Base-by-base conservation (phyloP, 2,329 filamentous ascomycete genomes). In the Cercospora brassicicola region DNA sequence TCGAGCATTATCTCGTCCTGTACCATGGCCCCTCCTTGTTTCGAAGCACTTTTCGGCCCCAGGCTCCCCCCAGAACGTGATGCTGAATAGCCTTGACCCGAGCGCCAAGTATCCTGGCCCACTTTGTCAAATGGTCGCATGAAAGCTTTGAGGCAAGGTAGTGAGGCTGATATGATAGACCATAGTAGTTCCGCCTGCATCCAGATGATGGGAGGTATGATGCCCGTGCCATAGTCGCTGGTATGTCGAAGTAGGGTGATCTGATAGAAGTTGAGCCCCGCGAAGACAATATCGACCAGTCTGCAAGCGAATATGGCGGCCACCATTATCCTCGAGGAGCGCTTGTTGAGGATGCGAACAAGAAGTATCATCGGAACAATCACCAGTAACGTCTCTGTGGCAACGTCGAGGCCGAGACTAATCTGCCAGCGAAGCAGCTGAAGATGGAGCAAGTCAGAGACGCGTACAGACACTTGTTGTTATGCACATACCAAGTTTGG, bases 81-180 rank as follows among this genome's bases (percentile, higher is more conserved):
- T 1, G 66, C 64, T 31, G 68, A 65, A 45, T 70, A 67, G 28
- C 68, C 66, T 59, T 63, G 60, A 2, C 67, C 63, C 10, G 70
- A 68, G 11, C 68, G 57, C 70, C 70, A 70, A 20, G 66, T 70
- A 7, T 69, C 61, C 15, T 72, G 66, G 55, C 69, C 70, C 33
- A 72, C 59, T 55, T 69, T 70, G 39, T 72, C 67, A 55, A 72
- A 70, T 4, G 70, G 70, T 15, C 62, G 62, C 66, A 69, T 70
- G 62, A 72, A 69, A 3, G 66, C 65, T 51, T 72, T 70, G 39
- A 72, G 60, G 33, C 70, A 72, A 13, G 70, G 70, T 10, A 72
- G 53, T 8, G 70, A 72, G 10, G 67, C 67, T 1, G 70, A 60
- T 31, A 72, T 39, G 39, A 72, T 70, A n/a, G 70, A 72, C 70